Evolutionary conservation across 1,139 yeast genomes (phyloP), one percentile per base, ranked within the genome.

Genomic region (Hansenula sp.): DNA sequence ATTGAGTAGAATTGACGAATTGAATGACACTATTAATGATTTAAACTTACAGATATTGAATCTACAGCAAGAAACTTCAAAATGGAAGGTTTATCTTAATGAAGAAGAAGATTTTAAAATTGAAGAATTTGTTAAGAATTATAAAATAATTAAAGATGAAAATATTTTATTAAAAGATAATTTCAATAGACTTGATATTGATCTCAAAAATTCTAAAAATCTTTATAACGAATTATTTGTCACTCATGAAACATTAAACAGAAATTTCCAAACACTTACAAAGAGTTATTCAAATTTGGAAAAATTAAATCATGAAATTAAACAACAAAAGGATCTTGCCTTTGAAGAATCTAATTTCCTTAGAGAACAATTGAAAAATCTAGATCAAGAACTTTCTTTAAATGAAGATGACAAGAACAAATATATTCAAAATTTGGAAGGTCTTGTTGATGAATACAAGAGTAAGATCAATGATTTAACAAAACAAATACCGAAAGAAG

Each of bases 321-420:
- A 79, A 43, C 71, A 76, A 41, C 82, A 78, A 45, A 71, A 71
- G 41, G 57, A 66, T 3, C 62, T 83, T 36, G 73, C 79, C n/a
- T 52, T 62, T n/a, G 77, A 77, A 47, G 94, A 85, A 54, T 73
- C 81, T 24, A 75, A 69, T 41, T 71, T 79, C 43, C 62, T 85
- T 41, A 65, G 88, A 46, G 71, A 68, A 27, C 77, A 74, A 53
- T 46, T 69, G 26, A 59, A 63, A 35, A 56, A 60, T 5, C 56
- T 69, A 29, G 75, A 71, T 41, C 55, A 55, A 3, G 49, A 59
- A 12, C 40, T 55, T 18, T 42, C 56, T 1, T 36, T 51, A 24
- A 51, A 50, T 29, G 47, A 45, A 17, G 41, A 48, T 18, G 50
- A 49, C 34, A 56, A 55, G 39, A 52, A 55, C 17, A 44, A 55